Base-by-base conservation (phyloP, 345 rosid species). In the Dipteronia sinensis region DNA sequence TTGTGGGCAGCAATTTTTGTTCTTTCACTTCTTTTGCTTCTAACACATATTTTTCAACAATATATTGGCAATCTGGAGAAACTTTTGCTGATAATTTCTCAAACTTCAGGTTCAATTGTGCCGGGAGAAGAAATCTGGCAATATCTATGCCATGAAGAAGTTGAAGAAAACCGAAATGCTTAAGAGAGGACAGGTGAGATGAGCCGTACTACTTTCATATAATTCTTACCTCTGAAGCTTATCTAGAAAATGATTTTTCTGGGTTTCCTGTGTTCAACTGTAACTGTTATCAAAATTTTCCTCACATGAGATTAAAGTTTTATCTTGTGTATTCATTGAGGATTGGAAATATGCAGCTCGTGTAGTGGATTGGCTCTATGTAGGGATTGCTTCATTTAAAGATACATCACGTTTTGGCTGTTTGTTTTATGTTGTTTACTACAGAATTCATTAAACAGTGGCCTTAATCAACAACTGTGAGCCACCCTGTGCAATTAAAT, bases 91-190 rank as follows among this genome's bases (percentile, higher is more conserved):
- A 74, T 63, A 47, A 58, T 80, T 74, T 23, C 74, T 75, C 68
- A 34, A 79, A 65, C 74, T 77, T 71, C 89, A 93, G 99, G 99
- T 95, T 82, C 93, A 89, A 49, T 69, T 95, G 79, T 92, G 97
- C 73, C 89, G 93, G 61, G 98, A 95, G 93, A 95, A 89, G 87
- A 95, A 95, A 82, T 95, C 99, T 78, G 98, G 96, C 78, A 89
- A 91, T 76, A 95, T 95, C 64, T 95, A 91, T 88, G 99, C 99
- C 67, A 95, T 95, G 99, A 95, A 95, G 89, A 95, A 95, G 85
- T 87, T 95, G 88, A 91, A 95, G 93, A 95, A 95, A 88, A 91
- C 98, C 71, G 98, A 95, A 88, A 95, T 95, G 98, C 88, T 95
- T 76, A 91, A 80, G 87, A 87, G 94, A 83, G 98, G 98, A 79